A percentile compares a stretch with the other conserved stretches of the same genome.
Conservation (phyloP, 2,329 filamentous ascomycete species). For the Pseudonectria buxi region DNA sequence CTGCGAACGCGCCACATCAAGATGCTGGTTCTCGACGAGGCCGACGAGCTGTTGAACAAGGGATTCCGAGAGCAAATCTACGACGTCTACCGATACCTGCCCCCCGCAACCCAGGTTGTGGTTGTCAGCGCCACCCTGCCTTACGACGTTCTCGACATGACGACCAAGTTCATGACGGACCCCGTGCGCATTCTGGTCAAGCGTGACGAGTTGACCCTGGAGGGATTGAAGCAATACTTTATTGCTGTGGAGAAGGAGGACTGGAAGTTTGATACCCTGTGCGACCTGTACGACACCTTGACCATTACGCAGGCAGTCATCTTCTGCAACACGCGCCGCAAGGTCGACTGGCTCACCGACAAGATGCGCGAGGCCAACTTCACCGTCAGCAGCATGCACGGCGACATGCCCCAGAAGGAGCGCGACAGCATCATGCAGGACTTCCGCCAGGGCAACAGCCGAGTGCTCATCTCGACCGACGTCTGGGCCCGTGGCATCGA, state of each 20-base stretch:
- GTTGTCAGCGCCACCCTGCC: slow-evolving; percentile 94
- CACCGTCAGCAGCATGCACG: slow-evolving; percentile 97
- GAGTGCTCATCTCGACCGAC: slow-evolving; percentile 94
- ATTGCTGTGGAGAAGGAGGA: slow-evolving; percentile 99
- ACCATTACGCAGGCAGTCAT: slow-evolving; percentile 99
- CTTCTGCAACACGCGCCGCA: slow-evolving; percentile 97
- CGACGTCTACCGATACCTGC: slow-evolving; percentile 95
- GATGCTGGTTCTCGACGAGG: slow-evolving; percentile 57
- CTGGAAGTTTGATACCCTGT: slow-evolving; percentile 99
- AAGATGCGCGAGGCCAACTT: slow-evolving; percentile 99
- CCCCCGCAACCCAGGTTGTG: slow-evolving; percentile 95
- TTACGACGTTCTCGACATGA: slow-evolving; percentile 98
- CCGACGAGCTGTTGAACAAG: slow-evolving; percentile 69
- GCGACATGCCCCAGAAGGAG: slow-evolving; percentile 98
- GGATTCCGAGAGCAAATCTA: slow-evolving; percentile 99
- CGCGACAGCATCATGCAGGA: slow-evolving; percentile 99
- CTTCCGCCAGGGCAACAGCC: slow-evolving; percentile 91
- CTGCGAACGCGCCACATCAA: slow-evolving; percentile 56
- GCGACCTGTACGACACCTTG: slow-evolving; percentile 95
- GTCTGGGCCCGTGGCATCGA: slow-evolving; percentile 98
- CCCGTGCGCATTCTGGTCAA: slow-evolving; percentile 95
- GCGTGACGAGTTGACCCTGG: slow-evolving; percentile 95
- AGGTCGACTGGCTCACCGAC: slow-evolving; percentile 99
- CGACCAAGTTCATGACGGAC: slow-evolving; percentile 99
- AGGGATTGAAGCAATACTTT: slow-evolving; percentile 98